phyloP scores from a whole-genome alignment of 2,329 filamentous ascomycete genomes.

The Zymoseptoria pseudotritici region DNA sequence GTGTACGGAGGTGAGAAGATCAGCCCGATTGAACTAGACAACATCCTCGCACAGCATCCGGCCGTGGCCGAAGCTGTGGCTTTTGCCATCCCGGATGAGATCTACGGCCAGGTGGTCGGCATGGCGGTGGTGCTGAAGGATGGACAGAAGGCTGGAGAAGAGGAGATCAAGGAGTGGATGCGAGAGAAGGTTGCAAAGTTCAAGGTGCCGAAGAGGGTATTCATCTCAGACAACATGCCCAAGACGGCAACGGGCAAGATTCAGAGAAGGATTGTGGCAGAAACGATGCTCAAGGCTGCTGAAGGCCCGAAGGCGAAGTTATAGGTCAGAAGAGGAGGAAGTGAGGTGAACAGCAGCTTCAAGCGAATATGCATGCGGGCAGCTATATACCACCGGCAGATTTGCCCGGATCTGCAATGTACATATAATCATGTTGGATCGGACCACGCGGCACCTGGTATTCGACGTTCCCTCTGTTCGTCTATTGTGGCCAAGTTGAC shows the following conservation, averaged over 20 bases:
- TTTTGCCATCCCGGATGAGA: conserved; percentile 73
- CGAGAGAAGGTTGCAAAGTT: conserved; percentile 67
- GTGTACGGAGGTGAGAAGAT: conserved; percentile 89
- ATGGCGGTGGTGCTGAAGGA: conserved; percentile 68
- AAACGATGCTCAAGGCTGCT: conserved; percentile 62
- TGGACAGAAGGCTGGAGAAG: conserved; percentile 45
- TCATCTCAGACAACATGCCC: conserved; percentile 76
- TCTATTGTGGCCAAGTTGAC: not conserved
- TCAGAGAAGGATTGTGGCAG: conserved; percentile 76
- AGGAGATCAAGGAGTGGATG: conserved; percentile 62
- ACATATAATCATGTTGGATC: not conserved
- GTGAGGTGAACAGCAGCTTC: not conserved
- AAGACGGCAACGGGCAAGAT: conserved; percentile 86
- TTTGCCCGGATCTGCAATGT: not conserved
- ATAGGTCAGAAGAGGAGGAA: conserved; percentile 1
- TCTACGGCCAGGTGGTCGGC: conserved; percentile 76
- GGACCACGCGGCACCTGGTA: not conserved
- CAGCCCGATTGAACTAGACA: conserved; percentile 80
- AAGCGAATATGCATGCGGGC: not conserved
- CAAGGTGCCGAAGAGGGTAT: conserved; percentile 79
- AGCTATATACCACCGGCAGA: not conserved
- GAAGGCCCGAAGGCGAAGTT: conserved; percentile 10
- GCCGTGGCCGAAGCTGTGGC: conserved; percentile 71
- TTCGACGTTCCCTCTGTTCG: not conserved
- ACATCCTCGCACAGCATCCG: conserved; percentile 66